Evolutionary conservation across 208 protist genomes (phyloP), one percentile per base, ranked within the genome.

Genomic region (Crithidia sp.): DNA sequence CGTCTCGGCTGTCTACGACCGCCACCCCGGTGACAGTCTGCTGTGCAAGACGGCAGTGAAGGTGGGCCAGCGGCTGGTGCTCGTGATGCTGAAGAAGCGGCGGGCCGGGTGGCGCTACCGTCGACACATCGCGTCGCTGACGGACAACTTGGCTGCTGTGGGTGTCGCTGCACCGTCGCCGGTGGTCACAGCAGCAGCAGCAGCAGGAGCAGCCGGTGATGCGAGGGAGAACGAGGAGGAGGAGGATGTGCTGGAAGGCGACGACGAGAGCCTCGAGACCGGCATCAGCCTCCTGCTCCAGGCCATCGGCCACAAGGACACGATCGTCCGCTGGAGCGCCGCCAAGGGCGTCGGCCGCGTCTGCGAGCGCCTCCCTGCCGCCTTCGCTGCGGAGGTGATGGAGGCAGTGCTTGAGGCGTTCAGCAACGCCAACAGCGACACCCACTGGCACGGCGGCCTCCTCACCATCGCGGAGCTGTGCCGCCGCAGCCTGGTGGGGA

Each of bases 311-410:
- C 88, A 96, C 80, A 93, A 94, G 68, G 93, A 98, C 70, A 98
- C 95, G 5, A 87, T 99, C 12, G 96, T 99, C 62, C 92, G 99
- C 55, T 99, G 98, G 98, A 95, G 93, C 52, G 87, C 97, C 40
- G 97, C 99, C 8, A 99, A 99, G 76, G 99, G 98, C 52, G 74
- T 99, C 56, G 99, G 95, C 41, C 89, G 98, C 60, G 87, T 99
- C 41, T 97, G 96, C 13, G 88, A 93, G 16, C 82, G 98, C 6
- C 84, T 99, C 41, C 95, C 97, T 10, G 83, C 76, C 7, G 71
- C 83, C 10, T 86, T 98, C 69, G 97, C 90, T 8, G 85, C 91
- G 50, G 95, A 99, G 49, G 85, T 99, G 10, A 86, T 99, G 43
- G 72, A 71, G 0, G 86, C 86, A 5, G 79, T 99, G 0, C 63